These are phyloP conservation scores for Paramecium biaurelia DNA, from an alignment of 73 alveolate genomes.

Conservation along the genomic window DNA sequence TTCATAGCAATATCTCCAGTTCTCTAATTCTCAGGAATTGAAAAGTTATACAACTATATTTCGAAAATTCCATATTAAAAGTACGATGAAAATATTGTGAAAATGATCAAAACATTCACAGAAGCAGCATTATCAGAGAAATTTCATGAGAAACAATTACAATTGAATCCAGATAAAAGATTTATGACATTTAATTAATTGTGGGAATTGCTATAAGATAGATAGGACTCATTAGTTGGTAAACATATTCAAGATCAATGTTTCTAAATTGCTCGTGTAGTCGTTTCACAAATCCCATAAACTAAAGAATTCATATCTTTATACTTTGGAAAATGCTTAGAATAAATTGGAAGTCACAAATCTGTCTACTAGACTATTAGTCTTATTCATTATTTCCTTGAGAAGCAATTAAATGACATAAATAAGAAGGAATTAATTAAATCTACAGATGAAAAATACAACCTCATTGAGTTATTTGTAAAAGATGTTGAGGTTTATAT, in stretches of 20 bases:
- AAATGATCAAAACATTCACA: neutral
- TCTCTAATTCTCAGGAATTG: neutral
- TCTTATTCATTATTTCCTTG: neutral
- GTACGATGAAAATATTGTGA: slow-evolving; percentile 23
- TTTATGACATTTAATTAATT: slow-evolving; percentile 15
- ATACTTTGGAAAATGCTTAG: slow-evolving; percentile 9
- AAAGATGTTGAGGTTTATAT: slow-evolving; percentile 31
- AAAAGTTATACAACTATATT: neutral
- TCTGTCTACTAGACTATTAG: slow-evolving; percentile 25
- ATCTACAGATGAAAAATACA: neutral
- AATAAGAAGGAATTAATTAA: neutral
- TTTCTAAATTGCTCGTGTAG: neutral
- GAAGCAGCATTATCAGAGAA: slow-evolving; percentile 32
- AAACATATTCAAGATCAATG: neutral
- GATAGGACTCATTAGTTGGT: neutral
- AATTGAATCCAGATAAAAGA: neutral
- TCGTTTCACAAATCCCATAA: neutral
- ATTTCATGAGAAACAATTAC: neutral
- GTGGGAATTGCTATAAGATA: slow-evolving; percentile 1
- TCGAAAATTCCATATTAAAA: neutral
- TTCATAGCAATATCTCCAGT: slow-evolving; percentile 39
- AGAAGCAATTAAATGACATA: neutral
- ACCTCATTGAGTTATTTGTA: slow-evolving; percentile 2
- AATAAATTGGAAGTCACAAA: neutral
- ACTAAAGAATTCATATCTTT: neutral